Base-by-base conservation (phyloP, 139 green algal genomes). In the Coelastrella sp. region DNA sequence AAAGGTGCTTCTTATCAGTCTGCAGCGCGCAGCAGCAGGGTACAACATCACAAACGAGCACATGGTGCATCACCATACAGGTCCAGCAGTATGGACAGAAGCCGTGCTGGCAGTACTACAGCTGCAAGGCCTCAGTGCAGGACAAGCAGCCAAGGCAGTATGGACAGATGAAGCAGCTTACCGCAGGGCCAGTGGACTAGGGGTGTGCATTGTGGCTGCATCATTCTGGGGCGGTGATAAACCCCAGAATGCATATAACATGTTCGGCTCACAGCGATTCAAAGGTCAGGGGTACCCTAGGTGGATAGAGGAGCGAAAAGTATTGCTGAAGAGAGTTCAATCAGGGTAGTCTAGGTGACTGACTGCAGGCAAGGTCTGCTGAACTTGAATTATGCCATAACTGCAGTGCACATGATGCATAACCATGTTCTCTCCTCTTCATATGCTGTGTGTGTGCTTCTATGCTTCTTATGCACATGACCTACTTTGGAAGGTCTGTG, bases 11-110 rank as follows among this genome's bases (percentile, higher is more conserved):
- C 23, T 25, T 21, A 23, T 45, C 8, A 51, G 40, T 19, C 35
- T 71, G 6, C 23, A 82, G 37, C 75, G 48, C 25, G 75, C 69
- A 1, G 25, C 21, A n/a, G 8, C 7, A 19, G 69, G 73, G 17
- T 9, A 71, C 9, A 38, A 71, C 45, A 35, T 38, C 25, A 19
- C n/a, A 2, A 43, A 82, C 13, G 53, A 71, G 30, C 75, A 82
- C 34, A 59, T 82, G 23, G 75, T 82, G 35, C 75, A 82, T 32
- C 5, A 38, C 1, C 75, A 82, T 8, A 82, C 75, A 0, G 75
- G 75, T 4, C 75, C 75, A 19, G 75, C 35, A 2, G 37, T 50
- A 13, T 82, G 34, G 35, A 69, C 75, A 0, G 17, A 32, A 38
- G 51, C 30, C 3, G 15, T 82, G 17, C 4, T n/a, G 2, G 23